phyloP scores from a whole-genome alignment of 1,284 basidiomycete genomes.

The Omphalotus olearius region DNA sequence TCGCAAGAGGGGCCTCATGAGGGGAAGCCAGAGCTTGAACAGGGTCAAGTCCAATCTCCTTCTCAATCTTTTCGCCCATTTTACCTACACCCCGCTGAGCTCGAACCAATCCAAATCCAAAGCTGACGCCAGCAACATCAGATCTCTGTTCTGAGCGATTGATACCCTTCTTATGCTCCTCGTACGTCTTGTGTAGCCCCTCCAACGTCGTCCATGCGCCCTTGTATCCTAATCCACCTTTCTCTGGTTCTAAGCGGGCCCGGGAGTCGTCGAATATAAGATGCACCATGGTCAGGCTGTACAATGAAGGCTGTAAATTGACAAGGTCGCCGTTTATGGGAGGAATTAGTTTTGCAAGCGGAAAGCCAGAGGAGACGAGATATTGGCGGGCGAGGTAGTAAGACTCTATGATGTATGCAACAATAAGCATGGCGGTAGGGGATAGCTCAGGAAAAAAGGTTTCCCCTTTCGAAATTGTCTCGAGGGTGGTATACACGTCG shows the following conservation, averaged over 20 bases:
- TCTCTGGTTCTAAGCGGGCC: slow-evolving; percentile 49
- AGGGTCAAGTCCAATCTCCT: slow-evolving; percentile 21
- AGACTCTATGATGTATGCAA: slow-evolving; percentile 52
- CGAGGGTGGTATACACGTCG: slow-evolving; percentile 50
- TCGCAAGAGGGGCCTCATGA: too few relatives aligned
- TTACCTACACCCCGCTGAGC: slow-evolving; percentile 34
- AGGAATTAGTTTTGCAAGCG: slow-evolving; percentile 38
- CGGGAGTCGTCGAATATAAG: slow-evolving; percentile 68
- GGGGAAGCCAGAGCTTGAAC: not conserved
- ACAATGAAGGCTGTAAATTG: slow-evolving; percentile 67
- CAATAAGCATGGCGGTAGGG: slow-evolving; percentile 47
- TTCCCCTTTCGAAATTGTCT: slow-evolving; percentile 45
- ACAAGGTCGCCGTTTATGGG: slow-evolving; percentile 48
- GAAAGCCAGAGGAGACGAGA: slow-evolving; percentile 27
- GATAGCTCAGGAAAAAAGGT: slow-evolving; percentile 50
- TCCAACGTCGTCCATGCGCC: slow-evolving; percentile 55
- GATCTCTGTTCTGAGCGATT: slow-evolving; percentile 26
- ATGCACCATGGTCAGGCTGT: slow-evolving; percentile 57
- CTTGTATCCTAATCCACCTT: slow-evolving; percentile 65
- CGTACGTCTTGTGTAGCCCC: slow-evolving; percentile 48
- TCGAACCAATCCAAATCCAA: slow-evolving; percentile 32
- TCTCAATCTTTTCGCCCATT: slow-evolving; percentile 26
- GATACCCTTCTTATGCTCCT: slow-evolving; percentile 41
- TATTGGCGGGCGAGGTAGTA: slow-evolving; percentile 45
- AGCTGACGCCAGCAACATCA: slow-evolving; percentile 30